Percentiles rank a stretch among this genome's conserved stretches.
phyloP scores from a whole-genome alignment of 768 basidiomycete genomes.

The Russula brevipes region DNA sequence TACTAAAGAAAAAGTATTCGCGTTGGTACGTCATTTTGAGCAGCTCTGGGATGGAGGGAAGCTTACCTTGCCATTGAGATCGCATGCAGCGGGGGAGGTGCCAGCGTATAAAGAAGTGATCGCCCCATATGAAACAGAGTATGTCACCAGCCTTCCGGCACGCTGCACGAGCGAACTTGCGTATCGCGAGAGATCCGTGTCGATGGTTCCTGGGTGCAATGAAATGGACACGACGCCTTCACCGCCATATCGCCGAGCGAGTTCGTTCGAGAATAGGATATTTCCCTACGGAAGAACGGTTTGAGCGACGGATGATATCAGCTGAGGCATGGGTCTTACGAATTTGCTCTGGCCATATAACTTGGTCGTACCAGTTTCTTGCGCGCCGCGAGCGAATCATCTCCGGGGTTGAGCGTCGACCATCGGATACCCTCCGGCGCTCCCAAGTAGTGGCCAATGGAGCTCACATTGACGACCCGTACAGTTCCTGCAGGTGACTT shows the following conservation, averaged over 20 bases:
- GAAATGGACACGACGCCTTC: constrained; percentile 43
- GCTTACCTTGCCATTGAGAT: constrained; percentile 22
- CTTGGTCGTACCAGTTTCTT: constrained; percentile 13
- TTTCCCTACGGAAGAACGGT: constrained; percentile 35
- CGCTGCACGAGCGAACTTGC: neutral
- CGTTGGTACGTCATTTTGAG: neutral
- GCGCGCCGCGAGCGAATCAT: constrained; percentile 1
- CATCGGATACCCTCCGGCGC: constrained; percentile 28
- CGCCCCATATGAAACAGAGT: constrained; percentile 15
- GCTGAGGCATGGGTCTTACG: neutral
- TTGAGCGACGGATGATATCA: neutral
- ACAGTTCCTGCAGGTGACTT: constrained; percentile 29
- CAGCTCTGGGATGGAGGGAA: neutral
- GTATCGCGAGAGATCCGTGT: constrained; percentile 20
- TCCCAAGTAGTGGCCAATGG: constrained; percentile 27
- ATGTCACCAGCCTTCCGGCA: neutral
- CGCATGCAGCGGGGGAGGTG: constrained; percentile 12
- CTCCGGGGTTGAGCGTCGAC: constrained; percentile 8
- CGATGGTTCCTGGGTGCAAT: constrained; percentile 33
- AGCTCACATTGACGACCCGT: constrained; percentile 30
- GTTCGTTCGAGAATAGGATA: constrained; percentile 40
- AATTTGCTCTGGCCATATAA: constrained; percentile 25
- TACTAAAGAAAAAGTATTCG: constrained; percentile 19
- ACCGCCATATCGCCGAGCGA: constrained; percentile 39
- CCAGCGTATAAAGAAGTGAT: constrained; percentile 22